These are phyloP conservation scores for Mycena amicta DNA, from an alignment of 768 basidiomycete genomes.

Conservation along the genomic window DNA sequence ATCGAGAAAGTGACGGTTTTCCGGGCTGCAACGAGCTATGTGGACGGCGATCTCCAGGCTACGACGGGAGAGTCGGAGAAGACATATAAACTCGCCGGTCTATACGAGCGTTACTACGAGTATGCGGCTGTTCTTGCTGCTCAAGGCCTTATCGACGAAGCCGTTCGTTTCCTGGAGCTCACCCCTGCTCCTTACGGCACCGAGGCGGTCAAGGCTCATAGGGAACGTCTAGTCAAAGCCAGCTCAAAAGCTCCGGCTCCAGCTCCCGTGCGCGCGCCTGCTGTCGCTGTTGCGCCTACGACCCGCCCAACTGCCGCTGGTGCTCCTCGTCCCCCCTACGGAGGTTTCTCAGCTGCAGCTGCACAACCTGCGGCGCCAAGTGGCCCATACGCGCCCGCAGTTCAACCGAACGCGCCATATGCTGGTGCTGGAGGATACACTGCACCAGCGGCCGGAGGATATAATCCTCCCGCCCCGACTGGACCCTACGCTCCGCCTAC, in stretches of 20 bases:
- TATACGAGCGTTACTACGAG: constrained; percentile 95
- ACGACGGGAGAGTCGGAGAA: constrained; percentile 46
- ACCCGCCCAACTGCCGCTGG: constrained; percentile 13
- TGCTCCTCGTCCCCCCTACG: constrained; percentile 2
- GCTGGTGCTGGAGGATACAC: not conserved
- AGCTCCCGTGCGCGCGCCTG: constrained; percentile 9
- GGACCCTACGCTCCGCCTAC: constrained; percentile 37
- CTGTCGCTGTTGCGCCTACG: constrained; percentile 13
- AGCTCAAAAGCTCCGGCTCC: constrained; percentile 22
- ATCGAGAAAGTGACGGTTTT: constrained; percentile 97
- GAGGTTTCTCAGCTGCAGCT: constrained; percentile 1
- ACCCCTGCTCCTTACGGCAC: constrained; percentile 75
- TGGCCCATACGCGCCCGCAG: constrained; percentile 5
- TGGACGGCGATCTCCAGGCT: constrained; percentile 67
- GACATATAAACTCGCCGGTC: constrained; percentile 77
- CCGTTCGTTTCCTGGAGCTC: constrained; percentile 74
- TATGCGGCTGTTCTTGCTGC: constrained; percentile 91
- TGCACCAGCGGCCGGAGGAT: constrained; percentile 1
- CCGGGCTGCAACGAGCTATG: constrained; percentile 80
- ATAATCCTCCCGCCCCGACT: constrained; percentile 25
- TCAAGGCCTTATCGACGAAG: constrained; percentile 87
- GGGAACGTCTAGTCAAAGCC: constrained; percentile 42
- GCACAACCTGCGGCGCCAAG: constrained; percentile 18
- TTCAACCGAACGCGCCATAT: constrained; percentile 8
- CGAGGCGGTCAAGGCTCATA: constrained; percentile 38